Evolutionary conservation across 179 eudicot genomes (phyloP).

Genomic region (Heliamphora pulchella): DNA sequence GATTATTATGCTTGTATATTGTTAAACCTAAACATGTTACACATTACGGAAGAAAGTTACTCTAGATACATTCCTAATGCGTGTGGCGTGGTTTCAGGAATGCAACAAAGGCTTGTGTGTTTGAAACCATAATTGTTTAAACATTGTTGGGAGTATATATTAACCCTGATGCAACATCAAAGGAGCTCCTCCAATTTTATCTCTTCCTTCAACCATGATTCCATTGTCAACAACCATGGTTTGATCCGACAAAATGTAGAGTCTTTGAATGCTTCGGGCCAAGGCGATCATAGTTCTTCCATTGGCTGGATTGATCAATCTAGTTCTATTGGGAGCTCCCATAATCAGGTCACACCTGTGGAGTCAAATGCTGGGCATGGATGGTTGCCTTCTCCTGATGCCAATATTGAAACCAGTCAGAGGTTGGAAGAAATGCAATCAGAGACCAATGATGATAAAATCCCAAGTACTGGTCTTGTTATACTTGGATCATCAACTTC

Average conservation of each 20-base stretch:
- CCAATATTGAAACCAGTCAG: not conserved
- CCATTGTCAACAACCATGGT: not conserved
- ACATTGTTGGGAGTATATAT: not conserved
- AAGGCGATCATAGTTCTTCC: not conserved
- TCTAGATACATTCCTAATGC: not conserved
- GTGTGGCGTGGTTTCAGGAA: not conserved
- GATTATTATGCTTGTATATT: not conserved
- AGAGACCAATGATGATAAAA: too few relatives aligned
- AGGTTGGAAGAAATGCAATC: not conserved
- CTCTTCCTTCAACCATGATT: not conserved
- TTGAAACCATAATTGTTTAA: too few relatives aligned
- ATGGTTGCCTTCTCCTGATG: not conserved
- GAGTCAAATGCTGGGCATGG: too few relatives aligned
- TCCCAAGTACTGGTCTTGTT: not conserved
- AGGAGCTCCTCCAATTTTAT: not conserved
- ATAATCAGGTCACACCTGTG: too few relatives aligned
- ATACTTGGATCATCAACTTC: not conserved
- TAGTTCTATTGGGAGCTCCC: not conserved
- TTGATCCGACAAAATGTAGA: not conserved
- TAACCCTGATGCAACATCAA: not conserved
- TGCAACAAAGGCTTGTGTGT: not conserved
- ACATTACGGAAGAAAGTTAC: not conserved
- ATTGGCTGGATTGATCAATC: too few relatives aligned
- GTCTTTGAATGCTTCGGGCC: not conserved
- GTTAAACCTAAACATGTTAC: constrained; percentile 2